These are phyloP conservation scores for Acacia confusa DNA, from an alignment of 306 rosid genomes.

Conservation along the genomic window DNA sequence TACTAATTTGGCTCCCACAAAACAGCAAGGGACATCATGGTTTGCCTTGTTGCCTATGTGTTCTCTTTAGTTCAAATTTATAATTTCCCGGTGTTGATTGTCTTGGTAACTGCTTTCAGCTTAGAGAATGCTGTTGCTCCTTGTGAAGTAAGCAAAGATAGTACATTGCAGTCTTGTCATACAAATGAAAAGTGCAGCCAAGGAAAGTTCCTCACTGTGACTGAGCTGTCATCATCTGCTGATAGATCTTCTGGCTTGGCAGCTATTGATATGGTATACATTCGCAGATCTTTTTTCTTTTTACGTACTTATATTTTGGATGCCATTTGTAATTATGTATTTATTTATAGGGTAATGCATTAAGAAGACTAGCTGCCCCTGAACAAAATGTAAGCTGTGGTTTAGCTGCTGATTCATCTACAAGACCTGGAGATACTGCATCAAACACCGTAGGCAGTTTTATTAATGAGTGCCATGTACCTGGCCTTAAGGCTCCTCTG, in stretches of 20 bases:
- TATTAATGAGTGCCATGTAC: conserved; percentile 45
- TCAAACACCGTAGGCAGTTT: conserved; percentile 46
- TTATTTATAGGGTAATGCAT: conserved; percentile 70
- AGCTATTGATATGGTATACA: conserved; percentile 73
- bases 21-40: conserved; percentile 50
- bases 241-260: conserved; percentile 55
- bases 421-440: conserved; percentile 39
- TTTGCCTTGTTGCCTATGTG: conserved; percentile 34
- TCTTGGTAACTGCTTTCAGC: conserved; percentile 44
- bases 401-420: conserved; percentile 44
- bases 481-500: conserved; percentile 75
- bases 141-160: conserved; percentile 34
- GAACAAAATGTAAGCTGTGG: conserved; percentile 41
- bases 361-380: conserved; percentile 67
- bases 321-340: conserved; percentile 8
- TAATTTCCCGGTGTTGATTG: conserved; percentile 19
- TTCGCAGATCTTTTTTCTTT: conserved; percentile 3
- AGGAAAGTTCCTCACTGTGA: conserved; percentile 74
- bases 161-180: conserved; percentile 40
- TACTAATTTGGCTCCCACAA: conserved; percentile 47
- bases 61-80: conserved; percentile 8
- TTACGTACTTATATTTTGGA: conserved; percentile 2
- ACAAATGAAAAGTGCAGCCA: conserved; percentile 56
- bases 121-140: conserved; percentile 44
- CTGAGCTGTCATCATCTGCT: conserved; percentile 68